phyloP scores from a whole-genome alignment of 352 stramenopile species.

The Phytophthora nicotianae region DNA sequence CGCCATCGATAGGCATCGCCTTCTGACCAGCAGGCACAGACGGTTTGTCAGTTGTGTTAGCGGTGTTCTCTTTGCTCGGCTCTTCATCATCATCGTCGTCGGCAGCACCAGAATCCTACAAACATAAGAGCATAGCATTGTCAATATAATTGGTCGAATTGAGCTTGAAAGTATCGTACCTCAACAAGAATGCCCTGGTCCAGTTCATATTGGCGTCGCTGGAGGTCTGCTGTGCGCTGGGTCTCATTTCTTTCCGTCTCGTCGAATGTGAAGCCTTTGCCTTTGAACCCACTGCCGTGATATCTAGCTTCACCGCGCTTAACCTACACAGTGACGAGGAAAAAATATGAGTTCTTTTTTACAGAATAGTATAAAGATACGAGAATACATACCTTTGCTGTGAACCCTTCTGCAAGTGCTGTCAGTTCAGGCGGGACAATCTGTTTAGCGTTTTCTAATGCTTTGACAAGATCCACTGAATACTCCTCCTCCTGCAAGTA shows the following conservation, averaged over 20 bases:
- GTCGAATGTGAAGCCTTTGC: conserved; percentile 98
- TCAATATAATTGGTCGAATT: conserved; percentile 3
- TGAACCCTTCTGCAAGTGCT: conserved; percentile 94
- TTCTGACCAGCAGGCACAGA: conserved; percentile 21
- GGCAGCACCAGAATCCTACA: conserved; percentile 49
- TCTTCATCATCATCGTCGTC: conserved; percentile 70
- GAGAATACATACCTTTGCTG: conserved; percentile 87
- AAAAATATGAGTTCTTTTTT: conserved; percentile 6
- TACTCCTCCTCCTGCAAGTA: conserved; percentile 94
- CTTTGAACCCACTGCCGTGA: conserved; percentile 96
- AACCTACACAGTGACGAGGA: conserved; percentile 53
- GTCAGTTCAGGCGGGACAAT: conserved; percentile 85
- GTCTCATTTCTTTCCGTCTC: conserved; percentile 97
- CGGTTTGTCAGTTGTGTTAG: conserved; percentile 24
- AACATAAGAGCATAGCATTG: conserved; percentile 7
- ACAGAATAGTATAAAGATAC: too few species aligned
- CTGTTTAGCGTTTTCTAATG: conserved; percentile 91
- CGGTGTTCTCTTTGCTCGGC: conserved; percentile 26
- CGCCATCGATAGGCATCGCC: conserved; percentile 47
- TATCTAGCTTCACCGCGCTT: conserved; percentile 95
- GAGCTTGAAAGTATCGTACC: conserved; percentile 29
- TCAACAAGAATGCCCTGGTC: conserved; percentile 85
- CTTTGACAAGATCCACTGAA: conserved; percentile 97
- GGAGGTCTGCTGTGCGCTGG: conserved; percentile 92
- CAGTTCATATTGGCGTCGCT: conserved; percentile 91